phyloP scores from a whole-genome alignment of 1,284 basidiomycete species.

The Lentinus polychrous region DNA sequence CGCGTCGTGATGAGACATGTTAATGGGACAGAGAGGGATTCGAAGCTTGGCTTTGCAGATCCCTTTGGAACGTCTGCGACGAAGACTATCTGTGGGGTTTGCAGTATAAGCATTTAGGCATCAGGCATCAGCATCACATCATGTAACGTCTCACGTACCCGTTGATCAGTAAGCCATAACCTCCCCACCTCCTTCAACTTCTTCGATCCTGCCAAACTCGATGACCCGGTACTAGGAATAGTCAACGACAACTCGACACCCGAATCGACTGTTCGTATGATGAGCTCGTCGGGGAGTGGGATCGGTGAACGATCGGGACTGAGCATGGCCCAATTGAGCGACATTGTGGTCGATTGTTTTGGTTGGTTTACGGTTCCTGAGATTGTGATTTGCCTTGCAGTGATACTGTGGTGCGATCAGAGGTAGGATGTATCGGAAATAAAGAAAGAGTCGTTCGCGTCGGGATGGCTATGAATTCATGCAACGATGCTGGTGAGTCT shows the following conservation, averaged over 20 bases:
- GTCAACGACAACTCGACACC: slow-evolving; percentile 52
- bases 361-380: too few relatives aligned
- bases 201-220: slow-evolving; percentile 44
- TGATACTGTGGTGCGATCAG: too few relatives aligned
- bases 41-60: slow-evolving; percentile 31
- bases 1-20: slow-evolving; percentile 57
- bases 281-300: slow-evolving; percentile 57
- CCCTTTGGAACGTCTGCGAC: slow-evolving; percentile 31
- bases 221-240: slow-evolving; percentile 48
- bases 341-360: slow-evolving; percentile 32
- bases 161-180: slow-evolving; percentile 61
- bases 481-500: too few relatives aligned
- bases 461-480: too few relatives aligned
- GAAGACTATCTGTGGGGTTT: slow-evolving; percentile 68
- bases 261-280: slow-evolving; percentile 45
- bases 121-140: too few relatives aligned
- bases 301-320: slow-evolving; percentile 49
- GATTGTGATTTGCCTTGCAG: too few relatives aligned
- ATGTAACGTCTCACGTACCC: slow-evolving; percentile 46
- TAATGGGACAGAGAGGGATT: slow-evolving; percentile 53
- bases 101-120: background rate
- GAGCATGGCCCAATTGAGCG: slow-evolving; percentile 73
- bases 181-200: slow-evolving; percentile 54
- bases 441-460: too few relatives aligned
- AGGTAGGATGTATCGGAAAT: too few relatives aligned